These are phyloP conservation scores for Porodaedalea pini DNA, from an alignment of 1,284 basidiomycete genomes.

Conservation along the genomic window DNA sequence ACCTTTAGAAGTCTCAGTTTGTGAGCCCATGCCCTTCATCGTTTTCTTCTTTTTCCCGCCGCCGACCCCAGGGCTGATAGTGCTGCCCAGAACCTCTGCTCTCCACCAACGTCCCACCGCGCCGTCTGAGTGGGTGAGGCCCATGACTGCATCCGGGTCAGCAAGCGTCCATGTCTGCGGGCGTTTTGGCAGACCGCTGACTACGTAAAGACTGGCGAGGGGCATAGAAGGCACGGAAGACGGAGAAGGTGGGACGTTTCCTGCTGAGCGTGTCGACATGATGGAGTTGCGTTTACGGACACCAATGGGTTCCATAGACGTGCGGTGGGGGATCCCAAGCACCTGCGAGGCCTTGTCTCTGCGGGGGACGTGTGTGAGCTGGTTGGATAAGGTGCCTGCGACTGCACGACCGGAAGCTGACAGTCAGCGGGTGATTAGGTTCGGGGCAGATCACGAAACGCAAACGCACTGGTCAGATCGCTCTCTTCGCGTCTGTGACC, in stretches of 20 bases:
- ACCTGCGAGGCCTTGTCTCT: constrained; percentile 63
- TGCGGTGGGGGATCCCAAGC: constrained; percentile 66
- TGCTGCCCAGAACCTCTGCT: constrained; percentile 88
- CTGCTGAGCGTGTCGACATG: constrained; percentile 70
- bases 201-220: constrained; percentile 79
- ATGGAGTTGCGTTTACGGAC: constrained; percentile 69
- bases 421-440: too few species aligned
- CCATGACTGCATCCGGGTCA: constrained; percentile 82
- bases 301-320: constrained; percentile 78
- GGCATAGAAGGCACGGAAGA: constrained; percentile 63
- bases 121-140: constrained; percentile 81
- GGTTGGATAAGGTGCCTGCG: constrained; percentile 9
- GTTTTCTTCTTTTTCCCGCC: constrained; percentile 56
- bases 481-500: constrained; percentile 17
- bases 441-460: neutral
- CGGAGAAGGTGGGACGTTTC: constrained; percentile 47
- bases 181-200: constrained; percentile 78
- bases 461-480: constrained; percentile 10
- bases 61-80: constrained; percentile 79
- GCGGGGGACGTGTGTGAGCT: constrained; percentile 22
- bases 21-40: constrained; percentile 52
- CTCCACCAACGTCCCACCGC: constrained; percentile 93
- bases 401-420: constrained; percentile 3
- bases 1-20: constrained; percentile 59
- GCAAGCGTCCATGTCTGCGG: constrained; percentile 93